Base-by-base conservation (phyloP, 2,329 filamentous ascomycete genomes). In the Dothiorella sarmentorum region DNA sequence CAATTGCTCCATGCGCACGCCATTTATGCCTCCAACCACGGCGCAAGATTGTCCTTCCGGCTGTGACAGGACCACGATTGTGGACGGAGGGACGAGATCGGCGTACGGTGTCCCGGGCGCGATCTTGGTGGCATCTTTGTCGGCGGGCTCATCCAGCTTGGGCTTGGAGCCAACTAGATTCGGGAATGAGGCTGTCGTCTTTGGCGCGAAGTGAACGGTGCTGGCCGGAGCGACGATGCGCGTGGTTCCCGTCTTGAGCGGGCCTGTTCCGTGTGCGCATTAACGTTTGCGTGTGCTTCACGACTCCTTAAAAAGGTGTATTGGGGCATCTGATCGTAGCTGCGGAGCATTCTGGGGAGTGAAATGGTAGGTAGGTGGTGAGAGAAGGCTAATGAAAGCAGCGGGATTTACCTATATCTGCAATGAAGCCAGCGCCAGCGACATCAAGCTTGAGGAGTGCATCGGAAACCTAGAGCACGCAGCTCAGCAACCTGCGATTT, bases 1-100 rank as follows among this genome's bases (percentile, higher is more conserved):
- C 10, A 86, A 77, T 13, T 80, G 69, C 65, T 85, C 84, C 81
- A 91, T 88, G 18, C 88, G 78, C 27, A 82, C 76, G 4, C 86
- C 88, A 82, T 91, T 88, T 63, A 91, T 89, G 17, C 88, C 88
- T n/a, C 89, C 89, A 5, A 89, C 80, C 7, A 89, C 80, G 5
- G 88, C 88, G 71, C 88, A 90, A 53, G 79, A 80, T 68, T 90
- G 87, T 0, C 77, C 79, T 0, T 76, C 66, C 0, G 87, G 86
- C 66, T 91, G 87, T 61, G 83, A 82, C 60, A 91, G 79, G 3
- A 91, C 75, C 3, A 86, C 82, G 56, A 91, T 79, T 1, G 84
- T 87, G 7, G 78, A 81, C 0, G 80, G 74, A 24, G 82, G 72
- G 1, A 83, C 81, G 40, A 83, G 73, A 71, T 92, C 89, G 35